A percentile compares a stretch with the other conserved stretches of the same genome.
These are phyloP conservation scores for Acrocalymma vagum DNA, from an alignment of 2,329 filamentous ascomycete genomes.

Conservation along the genomic window DNA sequence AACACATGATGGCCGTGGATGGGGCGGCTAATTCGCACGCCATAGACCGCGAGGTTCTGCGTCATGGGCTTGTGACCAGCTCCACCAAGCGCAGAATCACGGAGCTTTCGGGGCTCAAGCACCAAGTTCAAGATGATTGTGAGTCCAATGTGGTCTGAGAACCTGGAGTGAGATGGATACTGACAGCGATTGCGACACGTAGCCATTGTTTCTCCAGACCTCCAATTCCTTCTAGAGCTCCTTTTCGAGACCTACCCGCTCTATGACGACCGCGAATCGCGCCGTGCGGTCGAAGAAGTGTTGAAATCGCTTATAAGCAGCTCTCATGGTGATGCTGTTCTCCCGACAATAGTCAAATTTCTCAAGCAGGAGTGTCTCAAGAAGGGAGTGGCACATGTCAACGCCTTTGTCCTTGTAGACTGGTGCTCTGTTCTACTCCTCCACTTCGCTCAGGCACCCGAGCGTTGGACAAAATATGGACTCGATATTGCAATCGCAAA, in stretches of 20 bases:
- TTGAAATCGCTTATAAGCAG: conserved; percentile 72
- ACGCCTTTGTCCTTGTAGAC: conserved; percentile 87
- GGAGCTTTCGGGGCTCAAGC: conserved; percentile 55
- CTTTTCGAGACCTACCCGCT: conserved; percentile 88
- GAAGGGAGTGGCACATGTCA: conserved; percentile 76
- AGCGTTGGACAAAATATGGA: conserved; percentile 71
- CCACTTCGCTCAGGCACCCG: conserved; percentile 66
- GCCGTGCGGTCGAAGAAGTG: conserved; percentile 83
- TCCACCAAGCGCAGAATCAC: conserved; percentile 57
- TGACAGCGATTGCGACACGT: conserved; percentile 18
- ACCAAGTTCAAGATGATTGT: conserved; percentile 54
- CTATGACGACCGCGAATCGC: conserved; percentile 86
- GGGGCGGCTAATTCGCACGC: conserved; percentile 40
- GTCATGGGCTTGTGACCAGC: conserved; percentile 54
- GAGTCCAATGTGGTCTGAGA: conserved; percentile 27
- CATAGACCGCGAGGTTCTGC: conserved; percentile 45
- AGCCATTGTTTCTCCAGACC: conserved; percentile 52
- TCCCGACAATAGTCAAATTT: conserved; percentile 71
- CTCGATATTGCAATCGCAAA: conserved; percentile 72
- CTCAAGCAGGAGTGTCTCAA: conserved; percentile 80
- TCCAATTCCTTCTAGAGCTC: conserved; percentile 69
- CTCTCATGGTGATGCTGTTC: conserved; percentile 63
- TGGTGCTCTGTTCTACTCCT: conserved; percentile 87
- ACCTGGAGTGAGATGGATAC: conserved; percentile 5
- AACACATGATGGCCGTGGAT: conserved; percentile 46